phyloP scores from a whole-genome alignment of 768 basidiomycete genomes.

The Boletus reticulatus region DNA sequence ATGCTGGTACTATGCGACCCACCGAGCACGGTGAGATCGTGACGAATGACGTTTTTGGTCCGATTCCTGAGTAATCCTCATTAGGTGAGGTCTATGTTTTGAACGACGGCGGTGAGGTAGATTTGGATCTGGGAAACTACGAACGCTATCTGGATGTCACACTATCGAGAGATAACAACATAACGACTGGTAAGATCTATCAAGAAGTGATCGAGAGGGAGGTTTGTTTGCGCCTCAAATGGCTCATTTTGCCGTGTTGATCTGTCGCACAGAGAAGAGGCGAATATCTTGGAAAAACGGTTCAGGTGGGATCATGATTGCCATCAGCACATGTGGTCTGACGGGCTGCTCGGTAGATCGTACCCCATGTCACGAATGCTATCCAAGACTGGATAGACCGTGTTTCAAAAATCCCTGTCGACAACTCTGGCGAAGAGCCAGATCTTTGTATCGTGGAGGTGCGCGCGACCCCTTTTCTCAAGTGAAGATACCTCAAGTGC shows the following conservation, averaged over 20 bases:
- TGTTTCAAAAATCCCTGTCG: conserved; percentile 91
- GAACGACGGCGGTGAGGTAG: conserved; percentile 98
- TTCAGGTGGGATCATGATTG: conserved; percentile 58
- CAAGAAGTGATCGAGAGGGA: conserved; percentile 95
- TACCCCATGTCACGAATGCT: conserved; percentile 94
- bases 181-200: conserved; percentile 99
- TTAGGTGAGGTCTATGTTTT: conserved; percentile 95
- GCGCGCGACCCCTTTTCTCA: conserved; percentile 15
- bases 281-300: conserved; percentile 94
- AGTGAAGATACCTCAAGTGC: conserved; percentile 2
- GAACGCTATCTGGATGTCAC: conserved; percentile 97
- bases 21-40: conserved; percentile 86
- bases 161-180: conserved; percentile 92
- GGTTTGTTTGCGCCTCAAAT: conserved; percentile 47
- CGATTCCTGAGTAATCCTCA: conserved; percentile 20
- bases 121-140: conserved; percentile 97
- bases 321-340: not conserved
- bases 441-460: conserved; percentile 99
- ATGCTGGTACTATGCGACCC: conserved; percentile 98
- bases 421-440: conserved; percentile 88
- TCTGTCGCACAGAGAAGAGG: conserved; percentile 57
- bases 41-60: conserved; percentile 1
- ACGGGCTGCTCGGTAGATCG: conserved; percentile 52
- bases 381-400: conserved; percentile 99
- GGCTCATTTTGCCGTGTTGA: conserved; percentile 7